Evolutionary conservation across 2,329 filamentous ascomycete species (phyloP).

Genomic region (Epichloe aotearoae): DNA sequence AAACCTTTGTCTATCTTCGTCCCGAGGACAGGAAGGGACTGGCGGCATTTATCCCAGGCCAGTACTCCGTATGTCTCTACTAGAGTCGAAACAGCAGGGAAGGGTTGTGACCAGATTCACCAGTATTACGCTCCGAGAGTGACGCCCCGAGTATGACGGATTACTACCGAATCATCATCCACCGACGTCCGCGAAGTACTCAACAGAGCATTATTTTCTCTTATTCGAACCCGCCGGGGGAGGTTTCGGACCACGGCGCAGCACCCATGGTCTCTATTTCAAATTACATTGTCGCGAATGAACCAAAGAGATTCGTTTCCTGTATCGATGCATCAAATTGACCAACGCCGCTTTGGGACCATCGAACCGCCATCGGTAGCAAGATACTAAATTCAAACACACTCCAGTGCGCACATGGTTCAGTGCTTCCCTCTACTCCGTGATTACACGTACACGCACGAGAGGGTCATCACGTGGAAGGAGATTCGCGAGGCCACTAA

Average conservation of each 20-base stretch:
- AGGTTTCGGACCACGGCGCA: slow-evolving; percentile 52
- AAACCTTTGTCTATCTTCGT: slow-evolving; percentile 34
- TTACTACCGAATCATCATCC: slow-evolving; percentile 59
- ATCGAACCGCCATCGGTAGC: no score
- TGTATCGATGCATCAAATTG: no score
- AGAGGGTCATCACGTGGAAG: no score
- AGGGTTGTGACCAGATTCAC: slow-evolving; percentile 48
- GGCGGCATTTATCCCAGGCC: slow-evolving; percentile 53
- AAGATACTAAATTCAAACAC: no score
- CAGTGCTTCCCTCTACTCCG: no score
- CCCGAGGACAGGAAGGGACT: slow-evolving; percentile 49
- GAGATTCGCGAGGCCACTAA: no score
- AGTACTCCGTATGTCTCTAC: slow-evolving; percentile 49
- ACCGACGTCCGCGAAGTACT: slow-evolving; percentile 44
- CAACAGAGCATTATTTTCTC: slow-evolving; percentile 11
- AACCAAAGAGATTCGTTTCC: no score
- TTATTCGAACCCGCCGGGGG: slow-evolving; percentile 39
- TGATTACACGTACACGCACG: no score
- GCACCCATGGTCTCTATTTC: no score
- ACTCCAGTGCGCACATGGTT: no score
- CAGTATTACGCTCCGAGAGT: slow-evolving; percentile 67
- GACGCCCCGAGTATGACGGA: slow-evolving; percentile 34
- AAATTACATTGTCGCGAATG: no score
- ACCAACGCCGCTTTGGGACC: no score
- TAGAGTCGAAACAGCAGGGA: slow-evolving; percentile 41